Base-by-base conservation (phyloP, 345 rosid species). In the Eucalyptus pumila region DNA sequence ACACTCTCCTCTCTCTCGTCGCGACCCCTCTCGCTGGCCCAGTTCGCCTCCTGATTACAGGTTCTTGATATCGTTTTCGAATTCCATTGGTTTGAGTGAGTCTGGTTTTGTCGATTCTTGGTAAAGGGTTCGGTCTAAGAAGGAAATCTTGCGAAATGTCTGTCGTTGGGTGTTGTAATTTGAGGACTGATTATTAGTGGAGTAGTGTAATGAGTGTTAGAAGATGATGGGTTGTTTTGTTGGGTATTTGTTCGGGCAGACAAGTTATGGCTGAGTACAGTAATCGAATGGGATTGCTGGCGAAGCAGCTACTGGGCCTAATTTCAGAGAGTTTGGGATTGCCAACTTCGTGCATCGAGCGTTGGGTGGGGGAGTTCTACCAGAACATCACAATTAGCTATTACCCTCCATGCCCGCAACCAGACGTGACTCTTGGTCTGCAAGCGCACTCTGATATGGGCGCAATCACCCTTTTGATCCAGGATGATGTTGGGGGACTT, bases 321-420 rank as follows among this genome's bases (percentile, higher is more conserved):
- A 94, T 95, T 49, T 96, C 99, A 8, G 95, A 96, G 93, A 95
- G 96, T 86, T 62, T 97, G 30, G 95, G 94, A 6, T 93, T 96
- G 87, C 89, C 92, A 26, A 69, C 93, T 27, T 92, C 94, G 17
- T 69, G 92, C 89, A 93, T 97, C 9, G 93, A 92, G 91, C 97
- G 96, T 87, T 92, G 92, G 23, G 94, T 96, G 26, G 96, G 98
- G 37, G 97, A 95, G 34, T 93, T 97, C 87, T 94, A 94, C 91
- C 99, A 97, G 94, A 97, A 97, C 86, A 96, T 96, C 50, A 97
- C 98, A 14, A 91, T 95, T 23, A 96, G 98, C 86, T 96, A 94
- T 88, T 96, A 96, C 92, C 99, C 99, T 24, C 97, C 98, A 3
- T 97, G 99, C 49, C 99, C 99, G 34, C 98, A 91, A 89, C 99